Conservation (phyloP, 139 green algal genomes). For the Zygnema cylindricum region DNA sequence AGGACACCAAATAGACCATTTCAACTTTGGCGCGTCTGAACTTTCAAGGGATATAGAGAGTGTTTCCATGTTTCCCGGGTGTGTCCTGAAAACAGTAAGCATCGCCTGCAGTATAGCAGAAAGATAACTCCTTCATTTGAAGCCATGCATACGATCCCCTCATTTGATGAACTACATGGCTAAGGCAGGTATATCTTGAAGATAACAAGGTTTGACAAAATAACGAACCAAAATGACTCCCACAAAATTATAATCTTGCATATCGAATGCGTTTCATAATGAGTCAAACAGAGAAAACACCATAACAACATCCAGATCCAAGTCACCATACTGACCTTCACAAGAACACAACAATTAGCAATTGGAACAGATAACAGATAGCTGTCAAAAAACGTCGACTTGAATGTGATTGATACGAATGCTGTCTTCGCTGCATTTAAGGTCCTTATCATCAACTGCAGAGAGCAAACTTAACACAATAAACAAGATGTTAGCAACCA, state of each 20-base stretch:
- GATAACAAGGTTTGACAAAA: constrained; percentile 5
- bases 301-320: not conserved
- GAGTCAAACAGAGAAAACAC: not conserved
- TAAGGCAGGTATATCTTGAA: not conserved
- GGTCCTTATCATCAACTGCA: constrained; percentile 48
- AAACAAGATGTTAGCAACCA: too few relatives aligned
- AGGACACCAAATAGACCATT: constrained; percentile 42
- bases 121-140: not conserved
- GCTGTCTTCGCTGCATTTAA: constrained; percentile 55
- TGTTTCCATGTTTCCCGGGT: constrained; percentile 37
- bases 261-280: not conserved
- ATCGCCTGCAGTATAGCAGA: constrained; percentile 36
- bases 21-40: constrained; percentile 37
- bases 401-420: constrained; percentile 57
- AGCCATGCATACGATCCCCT: not conserved
- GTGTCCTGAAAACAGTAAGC: constrained; percentile 48
- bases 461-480: too few relatives aligned
- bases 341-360: constrained; percentile 31
- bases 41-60: constrained; percentile 44
- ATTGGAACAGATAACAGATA: constrained; percentile 7
- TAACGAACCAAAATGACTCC: not conserved
- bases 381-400: constrained; percentile 45
- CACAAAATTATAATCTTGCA: not conserved
- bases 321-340: constrained; percentile 36
- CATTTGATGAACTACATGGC: not conserved